Percentiles rank a stretch among this genome's conserved stretches.
These are phyloP conservation scores for Exserohilum rostratum DNA, from an alignment of 2,329 filamentous ascomycete genomes.

Conservation along the genomic window DNA sequence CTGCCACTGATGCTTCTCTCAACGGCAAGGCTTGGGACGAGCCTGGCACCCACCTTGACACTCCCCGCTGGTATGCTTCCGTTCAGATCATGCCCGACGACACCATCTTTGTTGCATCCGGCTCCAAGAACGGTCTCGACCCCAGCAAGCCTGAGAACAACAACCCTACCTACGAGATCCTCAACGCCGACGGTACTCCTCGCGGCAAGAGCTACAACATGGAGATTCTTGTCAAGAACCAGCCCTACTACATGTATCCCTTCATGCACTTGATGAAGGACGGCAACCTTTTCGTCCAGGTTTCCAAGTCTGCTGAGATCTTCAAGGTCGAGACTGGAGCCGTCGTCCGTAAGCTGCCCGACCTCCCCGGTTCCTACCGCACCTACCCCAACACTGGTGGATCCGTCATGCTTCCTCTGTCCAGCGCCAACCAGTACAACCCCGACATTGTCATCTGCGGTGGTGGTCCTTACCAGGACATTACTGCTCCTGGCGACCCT, in stretches of 20 bases:
- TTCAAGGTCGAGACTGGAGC: slow-evolving; percentile 58
- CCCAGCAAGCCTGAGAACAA: slow-evolving; percentile 62
- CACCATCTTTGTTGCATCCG: slow-evolving; percentile 64
- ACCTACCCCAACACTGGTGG: slow-evolving; percentile 67
- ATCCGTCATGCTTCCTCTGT: slow-evolving; percentile 62
- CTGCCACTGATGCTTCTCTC: slow-evolving; percentile 50
- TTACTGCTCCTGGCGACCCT: slow-evolving; percentile 63
- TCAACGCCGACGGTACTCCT: slow-evolving; percentile 57
- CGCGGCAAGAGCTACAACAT: slow-evolving; percentile 57
- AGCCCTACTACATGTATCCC: slow-evolving; percentile 70
- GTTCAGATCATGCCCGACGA: slow-evolving; percentile 65
- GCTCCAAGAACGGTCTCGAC: slow-evolving; percentile 64
- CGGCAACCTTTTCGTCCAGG: slow-evolving; percentile 63
- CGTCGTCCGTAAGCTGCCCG: slow-evolving; percentile 56
- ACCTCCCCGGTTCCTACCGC: slow-evolving; percentile 62
- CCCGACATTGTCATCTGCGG: slow-evolving; percentile 65
- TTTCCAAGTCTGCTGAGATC: slow-evolving; percentile 61
- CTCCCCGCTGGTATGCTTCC: slow-evolving; percentile 66
- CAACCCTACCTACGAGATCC: slow-evolving; percentile 67
- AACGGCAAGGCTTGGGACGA: slow-evolving; percentile 62
- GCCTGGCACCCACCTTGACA: slow-evolving; percentile 60
- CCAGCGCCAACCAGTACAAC: slow-evolving; percentile 58
- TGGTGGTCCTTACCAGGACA: slow-evolving; percentile 65
- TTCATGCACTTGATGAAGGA: slow-evolving; percentile 65
- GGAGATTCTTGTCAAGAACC: slow-evolving; percentile 62